phyloP scores from a whole-genome alignment of 179 eudicot species.

The Spergularia azorica region DNA sequence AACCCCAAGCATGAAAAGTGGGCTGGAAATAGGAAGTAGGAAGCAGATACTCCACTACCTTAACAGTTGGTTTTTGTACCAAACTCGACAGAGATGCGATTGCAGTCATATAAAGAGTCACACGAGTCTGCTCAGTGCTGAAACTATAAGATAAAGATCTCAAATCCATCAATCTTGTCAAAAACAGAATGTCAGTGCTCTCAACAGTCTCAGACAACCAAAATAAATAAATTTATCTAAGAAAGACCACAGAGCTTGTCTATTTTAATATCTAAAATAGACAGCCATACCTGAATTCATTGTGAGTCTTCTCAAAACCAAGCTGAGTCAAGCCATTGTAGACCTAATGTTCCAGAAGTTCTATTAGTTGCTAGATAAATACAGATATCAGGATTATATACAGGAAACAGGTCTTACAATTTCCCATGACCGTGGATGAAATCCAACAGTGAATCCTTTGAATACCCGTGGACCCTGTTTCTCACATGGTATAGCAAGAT shows the following conservation, averaged over 20 bases:
- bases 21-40: background rate
- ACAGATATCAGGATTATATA: conserved; percentile 2
- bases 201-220: background rate
- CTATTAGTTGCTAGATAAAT: conserved; percentile 14
- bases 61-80: conserved; percentile 70
- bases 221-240: background rate
- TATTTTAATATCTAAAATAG: background rate
- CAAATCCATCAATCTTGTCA: conserved; percentile 9
- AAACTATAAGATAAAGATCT: conserved; percentile 52
- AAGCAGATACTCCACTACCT: conserved; percentile 44
- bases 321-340: conserved; percentile 91
- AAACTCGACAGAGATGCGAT: conserved; percentile 69
- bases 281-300: conserved; percentile 60
- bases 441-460: conserved; percentile 91
- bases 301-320: conserved; percentile 74
- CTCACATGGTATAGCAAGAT: conserved; percentile 92
- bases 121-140: conserved; percentile 70
- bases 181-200: background rate
- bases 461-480: conserved; percentile 77
- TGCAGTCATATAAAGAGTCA: conserved; percentile 82
- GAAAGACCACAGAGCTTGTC: conserved; percentile 12
- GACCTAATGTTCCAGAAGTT: conserved; percentile 49
- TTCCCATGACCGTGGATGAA: conserved; percentile 94
- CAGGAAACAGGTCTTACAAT: conserved; percentile 49
- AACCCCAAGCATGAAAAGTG: background rate